Evolutionary conservation across 768 basidiomycete species (phyloP).

Genomic region (Hypsizygus marmoreus): DNA sequence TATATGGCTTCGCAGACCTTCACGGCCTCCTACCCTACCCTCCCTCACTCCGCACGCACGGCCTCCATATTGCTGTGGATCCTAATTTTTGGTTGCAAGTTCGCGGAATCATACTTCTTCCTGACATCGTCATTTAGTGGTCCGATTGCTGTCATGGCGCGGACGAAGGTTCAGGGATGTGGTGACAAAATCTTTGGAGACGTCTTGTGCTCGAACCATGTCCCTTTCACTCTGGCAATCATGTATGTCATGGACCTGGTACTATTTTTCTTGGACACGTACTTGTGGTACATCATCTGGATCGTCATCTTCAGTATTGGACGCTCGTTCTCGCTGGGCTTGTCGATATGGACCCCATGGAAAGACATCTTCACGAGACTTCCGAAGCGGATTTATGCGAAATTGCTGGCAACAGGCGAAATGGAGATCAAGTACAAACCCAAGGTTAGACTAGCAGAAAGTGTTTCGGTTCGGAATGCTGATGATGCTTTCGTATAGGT

Average conservation of each 20-base stretch:
- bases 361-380: constrained; percentile 94
- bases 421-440: constrained; percentile 99
- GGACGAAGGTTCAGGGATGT: constrained; percentile 91
- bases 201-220: constrained; percentile 86
- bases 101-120: constrained; percentile 97
- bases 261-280: constrained; percentile 99
- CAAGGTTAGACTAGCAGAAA: constrained; percentile 54
- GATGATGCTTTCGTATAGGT: constrained; percentile 44
- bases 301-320: constrained; percentile 91
- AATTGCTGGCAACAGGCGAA: constrained; percentile 90
- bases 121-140: constrained; percentile 95
- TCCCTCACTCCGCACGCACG: constrained; percentile 69
- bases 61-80: constrained; percentile 90
- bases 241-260: constrained; percentile 99
- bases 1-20: constrained; percentile 99
- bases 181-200: constrained; percentile 80
- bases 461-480: not conserved
- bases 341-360: constrained; percentile 99
- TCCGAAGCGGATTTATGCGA: constrained; percentile 98
- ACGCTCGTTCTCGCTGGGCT: constrained; percentile 87
- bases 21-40: constrained; percentile 92
- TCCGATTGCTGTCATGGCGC: constrained; percentile 95
- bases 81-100: constrained; percentile 95
- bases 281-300: constrained; percentile 99
- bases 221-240: constrained; percentile 91